A percentile compares a stretch with the other conserved stretches of the same genome.
phyloP scores from a whole-genome alignment of 345 rosid species.

The Psidium guajava region DNA sequence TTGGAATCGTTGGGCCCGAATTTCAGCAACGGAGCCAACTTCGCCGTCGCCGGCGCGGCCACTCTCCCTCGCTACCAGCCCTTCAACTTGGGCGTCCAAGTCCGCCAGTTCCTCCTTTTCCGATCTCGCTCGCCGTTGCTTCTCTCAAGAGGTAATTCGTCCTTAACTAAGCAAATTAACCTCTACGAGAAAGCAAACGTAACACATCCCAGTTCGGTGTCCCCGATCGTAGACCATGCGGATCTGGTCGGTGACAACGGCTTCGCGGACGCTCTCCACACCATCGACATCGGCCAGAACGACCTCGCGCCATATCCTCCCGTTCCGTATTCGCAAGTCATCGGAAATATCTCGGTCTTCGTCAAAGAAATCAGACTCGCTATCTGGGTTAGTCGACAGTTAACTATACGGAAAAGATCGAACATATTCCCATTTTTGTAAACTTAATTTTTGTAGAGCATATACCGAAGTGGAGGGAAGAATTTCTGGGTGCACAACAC shows the following conservation, averaged over 20 bases:
- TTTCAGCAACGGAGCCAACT: conserved; percentile 24
- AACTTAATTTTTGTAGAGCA: conserved; percentile 10
- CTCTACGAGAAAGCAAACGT: neutral
- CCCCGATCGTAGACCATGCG: neutral
- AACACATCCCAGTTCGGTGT: no score
- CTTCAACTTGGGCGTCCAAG: conserved; percentile 25
- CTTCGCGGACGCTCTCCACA: conserved; percentile 39
- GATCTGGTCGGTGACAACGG: conserved; percentile 24
- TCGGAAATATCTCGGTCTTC: conserved; percentile 30
- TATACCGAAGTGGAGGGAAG: conserved; percentile 41
- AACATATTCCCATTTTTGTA: neutral
- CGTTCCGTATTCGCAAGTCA: conserved; percentile 15
- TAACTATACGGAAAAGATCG: neutral
- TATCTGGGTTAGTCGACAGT: conserved; percentile 17
- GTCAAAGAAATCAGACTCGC: conserved; percentile 41
- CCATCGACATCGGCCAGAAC: conserved; percentile 59
- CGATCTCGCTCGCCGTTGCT: conserved; percentile 26
- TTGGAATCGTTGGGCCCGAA: conserved; percentile 20
- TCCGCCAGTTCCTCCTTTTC: conserved; percentile 30
- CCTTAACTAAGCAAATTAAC: neutral
- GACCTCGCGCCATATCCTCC: conserved; percentile 19
- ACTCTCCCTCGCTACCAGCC: conserved; percentile 18
- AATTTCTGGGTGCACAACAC: conserved; percentile 65
- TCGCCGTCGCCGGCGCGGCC: conserved; percentile 24
- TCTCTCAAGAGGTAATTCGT: conserved; percentile 2